Base-by-base conservation (phyloP, 176 grass and related monocot genomes). In the Oryza punctata region DNA sequence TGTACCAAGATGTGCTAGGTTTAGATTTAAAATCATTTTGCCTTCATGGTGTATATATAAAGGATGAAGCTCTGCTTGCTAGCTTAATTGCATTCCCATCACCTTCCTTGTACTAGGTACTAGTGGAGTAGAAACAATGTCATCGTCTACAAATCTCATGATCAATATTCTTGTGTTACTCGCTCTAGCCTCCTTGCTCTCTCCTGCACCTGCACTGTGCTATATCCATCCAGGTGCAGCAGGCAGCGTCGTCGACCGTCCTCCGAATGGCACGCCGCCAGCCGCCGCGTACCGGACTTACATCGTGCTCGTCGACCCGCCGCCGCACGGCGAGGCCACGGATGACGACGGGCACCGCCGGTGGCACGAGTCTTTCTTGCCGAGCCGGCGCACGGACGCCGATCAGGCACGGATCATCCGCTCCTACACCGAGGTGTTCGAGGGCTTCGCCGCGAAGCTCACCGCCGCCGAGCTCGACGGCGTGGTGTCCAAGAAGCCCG, bases 281-380 rank as follows among this genome's bases (percentile, higher is more conserved):
- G 52, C 52, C 6, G 52, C 11, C 23, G 5, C 18, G 12, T 37
- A 47, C 27, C 41, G 11, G 3, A 69, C 63, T 5, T 82, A 77
- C 65, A 83, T 88, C 3, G 65, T 88, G 47, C 63, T 69, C 11
- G 64, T 88, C 21, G 3, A 77, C 15, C 72, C 79, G 32, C 79
- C 79, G 12, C 12, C 15, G 35, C 24, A 57, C 0, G 37, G 23
- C 3, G 33, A 40, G 35, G 45, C 45, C 45, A 46, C 45, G 3
- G 45, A 18, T 1, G 14, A 57, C 19, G 52, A 21, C 16, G 46
- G 12, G 1, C 87, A 59, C 69, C 67, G 46, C 14, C 44, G 29
- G 21, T 91, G 85, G 81, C 79, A 90, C 41, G 47, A 86, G 59
- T 87, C 88, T 18, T 90, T 90, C 84, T 7, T 87, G 72, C 79